Conservation (phyloP, 345 rosid genomes). For the Eucalyptus leucophloia region DNA sequence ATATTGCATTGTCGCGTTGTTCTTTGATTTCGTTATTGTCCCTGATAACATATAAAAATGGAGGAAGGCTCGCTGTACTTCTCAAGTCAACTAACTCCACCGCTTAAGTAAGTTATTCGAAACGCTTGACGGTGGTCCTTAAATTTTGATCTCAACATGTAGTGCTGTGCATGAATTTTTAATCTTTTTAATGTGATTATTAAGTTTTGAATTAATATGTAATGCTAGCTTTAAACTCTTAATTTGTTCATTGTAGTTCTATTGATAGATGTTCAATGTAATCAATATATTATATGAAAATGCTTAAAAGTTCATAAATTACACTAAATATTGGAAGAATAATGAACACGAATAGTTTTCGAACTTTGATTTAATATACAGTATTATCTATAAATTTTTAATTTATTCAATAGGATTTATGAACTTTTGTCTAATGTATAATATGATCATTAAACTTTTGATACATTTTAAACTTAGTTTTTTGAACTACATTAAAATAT, state of each 20-base stretch:
- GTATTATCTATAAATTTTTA: not conserved
- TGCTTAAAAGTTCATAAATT: too few relatives aligned
- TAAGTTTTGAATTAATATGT: too few relatives aligned
- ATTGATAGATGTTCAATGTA: too few relatives aligned
- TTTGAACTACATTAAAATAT: not conserved
- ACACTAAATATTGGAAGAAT: too few relatives aligned
- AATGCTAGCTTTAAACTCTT: too few relatives aligned
- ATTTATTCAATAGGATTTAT: not conserved
- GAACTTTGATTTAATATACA: not conserved
- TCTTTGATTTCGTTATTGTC: not conserved
- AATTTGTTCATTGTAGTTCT: too few relatives aligned
- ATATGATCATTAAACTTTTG: too few relatives aligned
- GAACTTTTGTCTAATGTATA: fast-evolving
- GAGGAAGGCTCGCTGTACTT: not conserved
- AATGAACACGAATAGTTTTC: too few relatives aligned
- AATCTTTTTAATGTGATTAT: not conserved
- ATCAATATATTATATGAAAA: too few relatives aligned
- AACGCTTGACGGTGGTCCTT: not conserved
- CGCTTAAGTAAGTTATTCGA: not conserved
- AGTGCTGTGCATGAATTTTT: not conserved
- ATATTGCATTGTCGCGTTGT: not conserved
- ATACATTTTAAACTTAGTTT: too few relatives aligned
- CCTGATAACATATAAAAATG: not conserved
- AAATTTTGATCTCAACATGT: not conserved
- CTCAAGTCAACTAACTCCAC: not conserved